A percentile compares a stretch with the other conserved stretches of the same genome.
These are phyloP conservation scores for Hordeum marinum DNA, from an alignment of 176 grass and related monocot species.

Conservation along the genomic window DNA sequence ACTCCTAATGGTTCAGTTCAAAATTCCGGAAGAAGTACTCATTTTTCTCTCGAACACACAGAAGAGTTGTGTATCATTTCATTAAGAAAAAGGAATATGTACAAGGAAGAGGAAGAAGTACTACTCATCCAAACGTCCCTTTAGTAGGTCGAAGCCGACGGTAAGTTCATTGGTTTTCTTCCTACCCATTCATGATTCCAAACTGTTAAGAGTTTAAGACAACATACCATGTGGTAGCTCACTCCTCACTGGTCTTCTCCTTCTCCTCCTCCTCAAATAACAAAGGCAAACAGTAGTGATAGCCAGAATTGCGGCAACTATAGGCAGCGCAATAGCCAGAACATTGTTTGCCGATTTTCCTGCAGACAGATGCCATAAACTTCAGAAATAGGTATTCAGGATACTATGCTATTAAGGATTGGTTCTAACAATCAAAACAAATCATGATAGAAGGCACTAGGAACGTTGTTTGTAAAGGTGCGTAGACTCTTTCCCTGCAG, in stretches of 20 bases:
- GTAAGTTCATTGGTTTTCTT: background rate
- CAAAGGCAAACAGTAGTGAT: constrained; percentile 24
- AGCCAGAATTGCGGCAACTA: constrained; percentile 12
- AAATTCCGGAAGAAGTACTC: background rate
- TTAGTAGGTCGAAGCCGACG: background rate
- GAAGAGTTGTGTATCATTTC: background rate
- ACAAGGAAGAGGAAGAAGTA: background rate
- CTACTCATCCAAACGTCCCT: background rate
- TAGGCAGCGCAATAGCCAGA: constrained; percentile 45
- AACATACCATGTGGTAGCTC: constrained; percentile 29
- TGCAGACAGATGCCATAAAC: constrained; percentile 20
- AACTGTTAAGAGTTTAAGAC: background rate
- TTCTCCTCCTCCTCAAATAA: constrained; percentile 13
- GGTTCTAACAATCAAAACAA: too few relatives aligned
- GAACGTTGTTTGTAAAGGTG: background rate
- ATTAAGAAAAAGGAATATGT: background rate
- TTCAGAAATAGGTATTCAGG: background rate
- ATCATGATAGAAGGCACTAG: too few relatives aligned
- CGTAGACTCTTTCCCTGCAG: background rate
- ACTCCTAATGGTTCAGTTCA: background rate
- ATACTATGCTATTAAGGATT: too few relatives aligned
- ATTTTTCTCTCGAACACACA: background rate
- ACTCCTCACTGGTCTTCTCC: constrained; percentile 13
- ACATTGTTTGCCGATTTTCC: constrained; percentile 29
- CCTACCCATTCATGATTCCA: background rate